Conservation (phyloP, 371 early-diverging fungal species). For the Cokeromyces recurvatus region DNA sequence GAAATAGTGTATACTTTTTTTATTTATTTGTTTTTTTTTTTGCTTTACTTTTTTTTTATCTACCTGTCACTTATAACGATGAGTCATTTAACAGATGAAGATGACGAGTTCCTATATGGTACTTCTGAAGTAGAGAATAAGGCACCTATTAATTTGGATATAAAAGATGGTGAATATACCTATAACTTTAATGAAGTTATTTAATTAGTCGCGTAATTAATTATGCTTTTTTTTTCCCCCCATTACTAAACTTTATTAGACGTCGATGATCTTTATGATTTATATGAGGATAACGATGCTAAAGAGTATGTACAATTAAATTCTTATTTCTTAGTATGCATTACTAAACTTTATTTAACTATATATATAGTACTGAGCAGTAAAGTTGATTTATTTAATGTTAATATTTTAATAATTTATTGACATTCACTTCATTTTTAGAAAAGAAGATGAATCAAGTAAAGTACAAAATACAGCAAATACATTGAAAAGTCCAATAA, state of each 20-base stretch:
- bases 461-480: too few relatives aligned
- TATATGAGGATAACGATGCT: conserved; percentile 16
- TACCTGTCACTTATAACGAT: not conserved
- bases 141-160: not conserved
- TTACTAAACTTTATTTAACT: not conserved
- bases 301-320: conserved; percentile 12
- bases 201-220: not conserved
- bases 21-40: too few relatives aligned
- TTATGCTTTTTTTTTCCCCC: not conserved
- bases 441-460: too few relatives aligned
- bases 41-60: not conserved
- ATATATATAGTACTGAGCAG: conserved; percentile 9
- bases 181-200: not conserved
- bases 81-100: conserved; percentile 18
- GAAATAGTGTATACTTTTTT: too few relatives aligned
- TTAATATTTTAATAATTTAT: too few relatives aligned
- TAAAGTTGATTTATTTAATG: not conserved
- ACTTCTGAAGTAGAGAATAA: conserved; percentile 3
- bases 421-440: too few relatives aligned
- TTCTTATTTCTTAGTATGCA: not conserved
- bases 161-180: conserved; percentile 5
- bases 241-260: not conserved
- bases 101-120: conserved; percentile 24
- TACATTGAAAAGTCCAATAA: too few relatives aligned
- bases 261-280: conserved; percentile 19